Evolutionary conservation across 345 rosid genomes (phyloP).

Genomic region (Physaria fendleri): DNA sequence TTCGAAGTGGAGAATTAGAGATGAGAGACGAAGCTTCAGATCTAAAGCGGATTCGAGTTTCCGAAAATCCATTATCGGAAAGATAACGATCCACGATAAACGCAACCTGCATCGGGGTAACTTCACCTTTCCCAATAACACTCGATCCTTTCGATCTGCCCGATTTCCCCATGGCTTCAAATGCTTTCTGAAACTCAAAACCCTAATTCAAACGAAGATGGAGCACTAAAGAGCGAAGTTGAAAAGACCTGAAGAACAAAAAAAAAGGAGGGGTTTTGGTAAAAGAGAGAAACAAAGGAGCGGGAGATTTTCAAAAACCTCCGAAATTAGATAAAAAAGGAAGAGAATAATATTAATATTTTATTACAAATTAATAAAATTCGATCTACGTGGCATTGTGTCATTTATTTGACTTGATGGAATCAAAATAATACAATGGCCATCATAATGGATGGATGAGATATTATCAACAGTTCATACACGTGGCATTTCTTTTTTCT

Average conservation of each 20-base stretch:
- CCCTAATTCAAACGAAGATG: slow-evolving; percentile 5
- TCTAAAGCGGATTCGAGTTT: slow-evolving; percentile 51
- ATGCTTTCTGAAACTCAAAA: not conserved
- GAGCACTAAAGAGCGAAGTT: not conserved
- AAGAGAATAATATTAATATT: no score
- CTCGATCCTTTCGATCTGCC: slow-evolving; percentile 38
- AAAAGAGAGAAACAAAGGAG: not conserved
- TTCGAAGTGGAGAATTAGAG: slow-evolving; percentile 54
- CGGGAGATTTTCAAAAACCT: slow-evolving; percentile 12
- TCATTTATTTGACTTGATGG: slow-evolving; percentile 8
- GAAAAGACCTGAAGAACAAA: not conserved
- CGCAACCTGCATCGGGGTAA: slow-evolving; percentile 72
- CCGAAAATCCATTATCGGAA: slow-evolving; percentile 49
- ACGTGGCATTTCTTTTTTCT: not conserved
- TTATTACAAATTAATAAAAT: not conserved
- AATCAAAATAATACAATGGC: not conserved
- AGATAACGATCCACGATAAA: slow-evolving; percentile 87
- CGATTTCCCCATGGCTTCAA: slow-evolving; percentile 57
- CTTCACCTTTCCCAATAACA: slow-evolving; percentile 51
- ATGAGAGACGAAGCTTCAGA: slow-evolving; percentile 67
- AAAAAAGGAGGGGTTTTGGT: not conserved
- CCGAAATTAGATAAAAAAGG: no score
- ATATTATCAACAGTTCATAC: not conserved
- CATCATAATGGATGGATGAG: not conserved
- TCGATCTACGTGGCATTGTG: slow-evolving; percentile 8